A percentile compares a stretch with the other conserved stretches of the same genome.
Evolutionary conservation across 23 red algal genomes (phyloP).

Genomic region (Cyanidium caldarium): DNA sequence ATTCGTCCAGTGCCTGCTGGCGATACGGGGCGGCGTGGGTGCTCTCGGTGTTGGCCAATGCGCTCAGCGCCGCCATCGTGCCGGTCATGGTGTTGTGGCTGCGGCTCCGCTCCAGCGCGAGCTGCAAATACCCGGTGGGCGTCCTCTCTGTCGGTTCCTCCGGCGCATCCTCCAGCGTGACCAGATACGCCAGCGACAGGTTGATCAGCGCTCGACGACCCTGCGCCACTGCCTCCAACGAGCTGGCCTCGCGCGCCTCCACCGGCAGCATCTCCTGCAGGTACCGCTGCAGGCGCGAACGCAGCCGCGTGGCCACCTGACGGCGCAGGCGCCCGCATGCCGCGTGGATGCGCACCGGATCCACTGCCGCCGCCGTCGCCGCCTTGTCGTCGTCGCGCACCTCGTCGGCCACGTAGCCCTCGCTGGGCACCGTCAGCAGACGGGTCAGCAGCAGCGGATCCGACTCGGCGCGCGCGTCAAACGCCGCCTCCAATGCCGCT

Average conservation of each 20-base stretch:
- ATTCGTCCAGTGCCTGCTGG: slow-evolving; percentile 43
- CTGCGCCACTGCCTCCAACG: slow-evolving; percentile 40
- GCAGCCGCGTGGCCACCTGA: slow-evolving; percentile 28
- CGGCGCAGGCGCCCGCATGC: slow-evolving; percentile 39
- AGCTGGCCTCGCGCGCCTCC: slow-evolving; percentile 24
- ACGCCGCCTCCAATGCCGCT: slow-evolving; percentile 4
- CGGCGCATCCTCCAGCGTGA: slow-evolving; percentile 18
- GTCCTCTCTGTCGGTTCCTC: too few relatives aligned
- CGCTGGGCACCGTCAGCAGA: slow-evolving; percentile 42
- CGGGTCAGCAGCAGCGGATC: slow-evolving; percentile 52
- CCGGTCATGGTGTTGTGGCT: slow-evolving; percentile 78
- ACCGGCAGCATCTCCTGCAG: slow-evolving; percentile 14
- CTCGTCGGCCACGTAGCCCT: slow-evolving; percentile 57
- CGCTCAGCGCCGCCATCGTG: slow-evolving; percentile 31
- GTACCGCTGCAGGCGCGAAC: slow-evolving; percentile 10
- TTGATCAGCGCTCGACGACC: slow-evolving; percentile 64
- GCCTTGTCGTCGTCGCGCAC: too few relatives aligned
- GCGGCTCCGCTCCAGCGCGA: slow-evolving; percentile 35
- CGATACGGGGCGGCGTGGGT: not conserved
- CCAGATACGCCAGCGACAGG: slow-evolving; percentile 33
- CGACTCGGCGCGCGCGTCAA: slow-evolving; percentile 49
- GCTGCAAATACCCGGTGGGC: slow-evolving; percentile 7
- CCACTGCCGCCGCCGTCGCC: slow-evolving; percentile 10
- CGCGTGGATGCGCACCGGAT: slow-evolving; percentile 42
- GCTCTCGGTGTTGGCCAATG: slow-evolving; percentile 33